Conservation (phyloP, 2,329 filamentous ascomycete genomes). For the Alternaria arbusti region DNA sequence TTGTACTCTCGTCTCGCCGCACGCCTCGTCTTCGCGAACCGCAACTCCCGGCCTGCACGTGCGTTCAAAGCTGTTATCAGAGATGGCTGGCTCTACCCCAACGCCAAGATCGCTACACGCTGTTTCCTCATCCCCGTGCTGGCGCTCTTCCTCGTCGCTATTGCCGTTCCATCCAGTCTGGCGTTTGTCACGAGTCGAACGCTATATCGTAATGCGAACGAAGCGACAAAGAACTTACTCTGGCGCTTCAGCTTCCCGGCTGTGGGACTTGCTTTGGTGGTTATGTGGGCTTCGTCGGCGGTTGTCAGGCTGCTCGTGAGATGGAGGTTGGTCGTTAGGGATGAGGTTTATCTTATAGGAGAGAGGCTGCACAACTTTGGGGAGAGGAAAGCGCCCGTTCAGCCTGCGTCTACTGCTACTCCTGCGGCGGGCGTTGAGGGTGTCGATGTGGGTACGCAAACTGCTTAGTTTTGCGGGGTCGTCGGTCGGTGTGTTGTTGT, state of each 20-base stretch:
- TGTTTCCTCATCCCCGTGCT: conserved; percentile 82
- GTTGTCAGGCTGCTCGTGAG: conserved; percentile 66
- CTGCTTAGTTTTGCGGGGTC: not conserved
- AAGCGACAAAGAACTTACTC: conserved; percentile 56
- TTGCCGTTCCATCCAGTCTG: conserved; percentile 68
- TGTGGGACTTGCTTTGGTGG: conserved; percentile 55
- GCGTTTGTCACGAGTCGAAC: conserved; percentile 60
- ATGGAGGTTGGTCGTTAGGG: conserved; percentile 83
- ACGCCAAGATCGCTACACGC: conserved; percentile 79
- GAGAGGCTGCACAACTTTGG: conserved; percentile 96
- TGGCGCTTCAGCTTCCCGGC: conserved; percentile 79
- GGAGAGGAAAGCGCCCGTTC: conserved; percentile 51
- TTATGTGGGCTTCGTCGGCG: conserved; percentile 58
- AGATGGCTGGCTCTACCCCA: conserved; percentile 75
- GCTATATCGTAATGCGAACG: conserved; percentile 50
- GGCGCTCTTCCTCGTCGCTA: conserved; percentile 65
- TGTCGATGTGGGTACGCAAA: not conserved
- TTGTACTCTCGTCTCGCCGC: conserved; percentile 84
- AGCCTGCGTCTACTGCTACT: conserved; percentile 1
- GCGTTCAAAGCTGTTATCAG: conserved; percentile 77
- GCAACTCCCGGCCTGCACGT: conserved; percentile 72
- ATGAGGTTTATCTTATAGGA: conserved; percentile 96
- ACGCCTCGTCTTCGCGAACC: conserved; percentile 71
- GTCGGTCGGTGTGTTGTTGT: not conserved
- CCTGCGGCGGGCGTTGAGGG: not conserved